Evolutionary conservation across 129 eudicot species (phyloP), one percentile per base, ranked within the genome.

Genomic region (Arctium minus): DNA sequence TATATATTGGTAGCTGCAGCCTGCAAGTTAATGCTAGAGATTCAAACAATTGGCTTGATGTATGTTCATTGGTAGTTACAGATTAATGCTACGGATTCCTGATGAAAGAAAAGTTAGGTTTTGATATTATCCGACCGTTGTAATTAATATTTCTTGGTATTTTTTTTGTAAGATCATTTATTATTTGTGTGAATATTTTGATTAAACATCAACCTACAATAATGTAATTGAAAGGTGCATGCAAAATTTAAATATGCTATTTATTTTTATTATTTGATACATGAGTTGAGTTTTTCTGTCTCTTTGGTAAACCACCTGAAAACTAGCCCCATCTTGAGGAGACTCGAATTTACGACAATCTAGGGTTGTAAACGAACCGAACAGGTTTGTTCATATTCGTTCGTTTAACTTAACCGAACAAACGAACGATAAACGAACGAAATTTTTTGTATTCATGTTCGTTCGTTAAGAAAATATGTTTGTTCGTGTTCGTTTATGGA

Each of bases 61-160:
- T 56, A 79, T 67, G 75, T 79, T 42, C 32, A 46, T 70, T 79
- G 70, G 64, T 79, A 44, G 76, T 42, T 40, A 69, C 11, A 31
- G 68, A 29, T 79, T 68, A 79, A 79, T 69, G 82, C 75, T 69
- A 30, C 9, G n/a, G 32, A 2, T 70, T 70, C 38, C 4, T 44
- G 15, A 50, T 76, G 77, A 69, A 69, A 82, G 68, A 76, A 80
- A 75, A 40, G 85, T 81, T 81, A 81, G 85, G 85, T 74, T 74
- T 81, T 40, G 8, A 62, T 39, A 65, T 27, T 31, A 75, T 75
- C 53, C 38, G 48, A 64, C 74, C 80, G 74, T 81, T 81, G 75
- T 74, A 62, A 32, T 74, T 81, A 74, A 74, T 74, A 60, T 4
- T 17, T 12, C 71, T 67, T 27, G 35, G 11, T 64, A 27, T 27